These are phyloP conservation scores for Tillandsia leiboldiana DNA, from an alignment of 176 grass and related monocot genomes.

Conservation along the genomic window DNA sequence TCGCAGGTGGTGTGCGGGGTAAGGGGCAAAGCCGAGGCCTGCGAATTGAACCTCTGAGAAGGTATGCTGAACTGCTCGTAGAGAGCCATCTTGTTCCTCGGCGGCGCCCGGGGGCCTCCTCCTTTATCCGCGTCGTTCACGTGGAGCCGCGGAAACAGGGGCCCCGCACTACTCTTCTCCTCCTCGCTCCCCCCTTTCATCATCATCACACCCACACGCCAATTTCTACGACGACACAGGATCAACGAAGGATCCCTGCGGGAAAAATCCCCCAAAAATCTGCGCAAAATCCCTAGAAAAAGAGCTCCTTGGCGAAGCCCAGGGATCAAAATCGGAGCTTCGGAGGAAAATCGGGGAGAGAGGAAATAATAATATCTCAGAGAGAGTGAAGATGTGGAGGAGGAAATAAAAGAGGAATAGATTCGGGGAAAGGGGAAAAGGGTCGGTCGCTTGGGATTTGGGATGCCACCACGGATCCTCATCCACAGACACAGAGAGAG, in stretches of 20 bases:
- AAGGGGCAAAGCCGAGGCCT: conserved; percentile 4
- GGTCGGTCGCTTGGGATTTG: neutral
- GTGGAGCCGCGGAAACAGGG: conserved; percentile 89
- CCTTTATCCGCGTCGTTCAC: conserved; percentile 77
- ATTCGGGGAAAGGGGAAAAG: conserved; percentile 1
- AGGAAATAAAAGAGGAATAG: neutral
- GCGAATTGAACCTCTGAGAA: conserved; percentile 37
- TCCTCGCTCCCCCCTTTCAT: conserved; percentile 37
- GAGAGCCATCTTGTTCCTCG: conserved; percentile 97
- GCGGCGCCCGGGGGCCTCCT: conserved; percentile 75
- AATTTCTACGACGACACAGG: neutral
- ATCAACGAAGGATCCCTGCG: neutral
- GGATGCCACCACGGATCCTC: conserved; percentile 5
- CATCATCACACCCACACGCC: neutral
- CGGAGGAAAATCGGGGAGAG: neutral
- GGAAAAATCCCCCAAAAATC: neutral
- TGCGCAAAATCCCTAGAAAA: neutral
- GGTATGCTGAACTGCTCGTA: conserved; percentile 89
- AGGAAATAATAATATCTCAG: neutral
- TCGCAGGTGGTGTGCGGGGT: conserved; percentile 12
- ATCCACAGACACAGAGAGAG: neutral
- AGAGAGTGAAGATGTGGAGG: neutral
- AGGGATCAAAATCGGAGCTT: neutral
- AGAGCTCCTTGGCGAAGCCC: neutral
- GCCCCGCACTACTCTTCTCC: conserved; percentile 47